These are phyloP conservation scores for Debaryomyces udenii DNA, from an alignment of 1,139 yeast genomes.

Conservation along the genomic window DNA sequence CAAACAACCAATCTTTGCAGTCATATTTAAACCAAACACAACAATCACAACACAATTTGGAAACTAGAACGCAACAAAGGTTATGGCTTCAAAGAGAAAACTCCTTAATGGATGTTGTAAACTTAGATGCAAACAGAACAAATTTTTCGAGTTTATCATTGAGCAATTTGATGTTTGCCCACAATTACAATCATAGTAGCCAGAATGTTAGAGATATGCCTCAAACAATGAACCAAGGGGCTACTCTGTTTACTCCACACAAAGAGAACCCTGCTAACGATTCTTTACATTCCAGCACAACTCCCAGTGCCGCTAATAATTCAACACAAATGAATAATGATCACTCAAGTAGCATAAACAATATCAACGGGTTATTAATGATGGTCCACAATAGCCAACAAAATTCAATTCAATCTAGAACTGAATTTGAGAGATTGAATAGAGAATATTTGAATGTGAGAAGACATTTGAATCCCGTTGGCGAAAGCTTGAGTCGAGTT, in stretches of 20 bases:
- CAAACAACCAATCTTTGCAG: conserved; percentile 7
- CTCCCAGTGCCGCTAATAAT: neutral
- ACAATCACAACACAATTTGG: conserved; percentile 19
- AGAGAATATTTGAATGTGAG: conserved; percentile 73
- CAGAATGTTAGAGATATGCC: conserved; percentile 27
- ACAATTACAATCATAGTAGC: conserved; percentile 31
- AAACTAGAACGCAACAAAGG: conserved; percentile 77
- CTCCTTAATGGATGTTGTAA: conserved; percentile 59
- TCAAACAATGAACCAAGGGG: conserved; percentile 8
- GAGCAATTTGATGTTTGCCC: conserved; percentile 51
- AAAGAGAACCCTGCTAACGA: neutral
- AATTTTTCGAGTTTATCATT: conserved; percentile 49
- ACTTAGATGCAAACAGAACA: conserved; percentile 37
- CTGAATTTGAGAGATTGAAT: conserved; percentile 76
- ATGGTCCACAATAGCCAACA: conserved; percentile 40
- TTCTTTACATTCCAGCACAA: conserved; percentile 1
- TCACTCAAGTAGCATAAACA: conserved; percentile 20
- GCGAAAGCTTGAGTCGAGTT: conserved; percentile 59
- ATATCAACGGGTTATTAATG: conserved; percentile 35
- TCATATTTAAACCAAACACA: conserved; percentile 10
- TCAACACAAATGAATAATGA: neutral
- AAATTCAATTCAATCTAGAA: conserved; percentile 62
- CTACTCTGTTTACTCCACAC: conserved; percentile 9
- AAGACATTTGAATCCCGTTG: conserved; percentile 69
- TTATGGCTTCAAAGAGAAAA: conserved; percentile 83